phyloP scores from a whole-genome alignment of 768 basidiomycete species.

The Royoungia palumana region DNA sequence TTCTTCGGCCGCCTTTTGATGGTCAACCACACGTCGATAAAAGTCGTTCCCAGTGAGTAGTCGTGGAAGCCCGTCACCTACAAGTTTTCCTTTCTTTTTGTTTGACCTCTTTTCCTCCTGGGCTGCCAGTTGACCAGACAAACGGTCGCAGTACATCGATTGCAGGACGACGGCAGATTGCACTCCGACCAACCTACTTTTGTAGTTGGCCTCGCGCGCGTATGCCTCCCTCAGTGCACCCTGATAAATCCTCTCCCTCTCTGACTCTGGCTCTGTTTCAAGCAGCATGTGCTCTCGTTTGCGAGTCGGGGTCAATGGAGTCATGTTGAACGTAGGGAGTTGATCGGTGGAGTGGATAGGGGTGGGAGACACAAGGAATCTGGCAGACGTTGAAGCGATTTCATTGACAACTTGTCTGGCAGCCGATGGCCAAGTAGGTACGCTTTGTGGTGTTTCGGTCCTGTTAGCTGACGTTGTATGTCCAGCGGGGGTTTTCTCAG shows the following conservation, averaged over 20 bases:
- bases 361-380: conserved; percentile 3
- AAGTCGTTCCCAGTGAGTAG: conserved; percentile 24
- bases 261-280: neutral
- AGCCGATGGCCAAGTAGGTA: too few relatives aligned
- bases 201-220: neutral
- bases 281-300: neutral
- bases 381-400: conserved; percentile 6
- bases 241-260: neutral
- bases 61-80: conserved; percentile 20
- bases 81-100: conserved; percentile 4
- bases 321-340: neutral
- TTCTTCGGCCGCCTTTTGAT: too few relatives aligned
- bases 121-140: conserved; percentile 14
- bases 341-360: conserved; percentile 1
- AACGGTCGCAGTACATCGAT: conserved; percentile 8
- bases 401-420: too few relatives aligned
- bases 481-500: too few relatives aligned
- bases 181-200: conserved; percentile 1
- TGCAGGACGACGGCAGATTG: conserved; percentile 16
- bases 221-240: neutral
- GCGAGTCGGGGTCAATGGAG: neutral
- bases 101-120: conserved; percentile 13
- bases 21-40: neutral
- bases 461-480: too few relatives aligned
- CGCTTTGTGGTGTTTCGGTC: too few relatives aligned